phyloP scores from a whole-genome alignment of 371 early-diverging fungal species.

The Actinomortierella wolfii region DNA sequence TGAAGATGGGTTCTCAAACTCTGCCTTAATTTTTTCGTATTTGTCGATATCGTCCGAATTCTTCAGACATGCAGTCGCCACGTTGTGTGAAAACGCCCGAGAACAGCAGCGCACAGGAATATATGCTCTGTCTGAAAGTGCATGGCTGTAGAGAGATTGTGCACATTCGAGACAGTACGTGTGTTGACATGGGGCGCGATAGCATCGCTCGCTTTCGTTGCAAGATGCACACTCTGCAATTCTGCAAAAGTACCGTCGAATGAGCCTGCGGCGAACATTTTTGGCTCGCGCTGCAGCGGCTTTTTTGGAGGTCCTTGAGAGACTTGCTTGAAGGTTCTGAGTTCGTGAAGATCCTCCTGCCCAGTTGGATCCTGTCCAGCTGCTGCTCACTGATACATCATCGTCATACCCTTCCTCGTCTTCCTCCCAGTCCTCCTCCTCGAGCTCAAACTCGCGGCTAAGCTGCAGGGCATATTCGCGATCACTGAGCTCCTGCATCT shows the following conservation, averaged over 20 bases:
- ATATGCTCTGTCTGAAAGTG: slow-evolving; percentile 12
- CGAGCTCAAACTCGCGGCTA: slow-evolving; percentile 4
- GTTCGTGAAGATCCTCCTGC: no score
- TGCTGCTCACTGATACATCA: no score
- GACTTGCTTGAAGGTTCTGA: no score
- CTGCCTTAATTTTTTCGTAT: slow-evolving; percentile 9
- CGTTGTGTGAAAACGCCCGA: not conserved
- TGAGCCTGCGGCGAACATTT: slow-evolving; percentile 3
- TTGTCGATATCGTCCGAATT: not conserved
- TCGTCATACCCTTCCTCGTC: no score
- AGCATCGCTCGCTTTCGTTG: not conserved
- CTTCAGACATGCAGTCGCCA: slow-evolving; percentile 11
- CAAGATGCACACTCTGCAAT: slow-evolving; percentile 19
- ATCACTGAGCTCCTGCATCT: not conserved
- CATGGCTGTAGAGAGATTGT: slow-evolving; percentile 11
- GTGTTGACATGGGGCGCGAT: slow-evolving; percentile 17
- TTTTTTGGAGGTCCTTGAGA: no score
- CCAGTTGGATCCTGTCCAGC: no score
- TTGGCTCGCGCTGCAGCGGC: not conserved
- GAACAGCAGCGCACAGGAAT: slow-evolving; percentile 29
- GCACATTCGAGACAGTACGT: slow-evolving; percentile 20
- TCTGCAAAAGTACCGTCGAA: slow-evolving; percentile 1
- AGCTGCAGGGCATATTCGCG: slow-evolving; percentile 11
- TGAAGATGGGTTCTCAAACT: slow-evolving; percentile 20
- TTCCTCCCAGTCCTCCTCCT: slow-evolving; percentile 11